phyloP scores from a whole-genome alignment of 441 rosid genomes.

The Corymbia citriodora region DNA sequence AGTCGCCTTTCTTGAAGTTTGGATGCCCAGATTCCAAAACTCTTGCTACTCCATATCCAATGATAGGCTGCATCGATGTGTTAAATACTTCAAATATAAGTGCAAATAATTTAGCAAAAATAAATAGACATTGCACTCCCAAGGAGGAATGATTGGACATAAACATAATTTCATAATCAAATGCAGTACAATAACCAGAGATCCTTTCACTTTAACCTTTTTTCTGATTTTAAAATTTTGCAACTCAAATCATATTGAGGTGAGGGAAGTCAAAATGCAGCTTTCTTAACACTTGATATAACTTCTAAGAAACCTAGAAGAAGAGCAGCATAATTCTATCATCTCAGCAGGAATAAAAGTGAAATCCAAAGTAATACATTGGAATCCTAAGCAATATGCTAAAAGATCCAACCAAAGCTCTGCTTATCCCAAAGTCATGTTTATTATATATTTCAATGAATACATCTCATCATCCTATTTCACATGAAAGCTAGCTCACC shows the following conservation, averaged over 20 bases:
- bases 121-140: slow-evolving; percentile 8
- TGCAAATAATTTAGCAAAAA: not conserved
- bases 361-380: not conserved
- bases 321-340: not conserved
- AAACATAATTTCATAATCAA: not conserved
- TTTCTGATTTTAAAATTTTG: not conserved
- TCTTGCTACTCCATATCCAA: not conserved
- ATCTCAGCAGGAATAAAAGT: not conserved
- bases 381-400: not conserved
- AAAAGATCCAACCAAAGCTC: not conserved
- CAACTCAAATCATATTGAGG: not conserved
- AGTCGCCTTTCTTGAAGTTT: not conserved
- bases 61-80: not conserved
- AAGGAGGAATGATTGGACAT: not conserved
- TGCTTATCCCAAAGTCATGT: not conserved
- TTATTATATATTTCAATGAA: not conserved
- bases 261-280: not conserved
- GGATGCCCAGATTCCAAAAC: not conserved
- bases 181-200: not conserved
- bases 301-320: not conserved
- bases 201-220: not conserved
- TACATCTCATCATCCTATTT: not conserved
- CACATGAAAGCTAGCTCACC: not conserved
- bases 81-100: not conserved
- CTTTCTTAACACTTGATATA: not conserved